Conservation (phyloP, 495 filamentous ascomycete species). For the Podospora fimiseda region DNA sequence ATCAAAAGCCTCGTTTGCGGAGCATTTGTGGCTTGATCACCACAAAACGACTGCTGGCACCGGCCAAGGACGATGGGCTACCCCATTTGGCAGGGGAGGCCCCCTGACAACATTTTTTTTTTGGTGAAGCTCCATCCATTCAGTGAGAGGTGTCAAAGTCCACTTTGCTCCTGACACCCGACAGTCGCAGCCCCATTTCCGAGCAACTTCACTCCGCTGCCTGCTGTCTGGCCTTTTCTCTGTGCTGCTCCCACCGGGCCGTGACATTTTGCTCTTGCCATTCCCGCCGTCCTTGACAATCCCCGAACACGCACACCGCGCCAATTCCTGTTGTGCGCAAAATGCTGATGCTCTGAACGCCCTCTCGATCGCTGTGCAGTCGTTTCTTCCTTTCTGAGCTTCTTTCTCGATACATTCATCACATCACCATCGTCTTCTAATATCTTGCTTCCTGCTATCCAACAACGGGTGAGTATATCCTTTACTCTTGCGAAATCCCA, state of each 20-base stretch:
- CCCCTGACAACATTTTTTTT: conserved; percentile 8
- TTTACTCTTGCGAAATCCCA: neutral
- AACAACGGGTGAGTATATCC: too few relatives aligned
- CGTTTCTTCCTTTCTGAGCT: neutral
- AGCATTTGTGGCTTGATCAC: neutral
- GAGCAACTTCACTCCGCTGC: conserved; percentile 6
- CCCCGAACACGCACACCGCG: neutral
- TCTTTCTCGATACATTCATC: neutral
- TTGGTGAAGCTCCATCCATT: conserved; percentile 15
- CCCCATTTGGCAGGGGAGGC: neutral
- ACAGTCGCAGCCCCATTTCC: conserved; percentile 4
- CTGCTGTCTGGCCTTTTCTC: conserved; percentile 14
- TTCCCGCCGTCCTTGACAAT: neutral
- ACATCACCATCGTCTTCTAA: neutral
- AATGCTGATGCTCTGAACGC: conserved; percentile 1
- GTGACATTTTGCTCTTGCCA: neutral
- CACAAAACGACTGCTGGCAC: neutral
- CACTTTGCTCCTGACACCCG: conserved; percentile 12
- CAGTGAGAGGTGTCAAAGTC: conserved; percentile 7
- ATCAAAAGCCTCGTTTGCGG: neutral
- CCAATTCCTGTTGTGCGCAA: neutral
- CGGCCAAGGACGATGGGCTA: neutral
- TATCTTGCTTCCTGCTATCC: neutral
- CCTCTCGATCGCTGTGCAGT: neutral
- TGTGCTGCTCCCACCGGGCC: conserved; percentile 1